These are phyloP conservation scores for Sphenostylis stenocarpa DNA, from an alignment of 306 rosid genomes.

Conservation along the genomic window DNA sequence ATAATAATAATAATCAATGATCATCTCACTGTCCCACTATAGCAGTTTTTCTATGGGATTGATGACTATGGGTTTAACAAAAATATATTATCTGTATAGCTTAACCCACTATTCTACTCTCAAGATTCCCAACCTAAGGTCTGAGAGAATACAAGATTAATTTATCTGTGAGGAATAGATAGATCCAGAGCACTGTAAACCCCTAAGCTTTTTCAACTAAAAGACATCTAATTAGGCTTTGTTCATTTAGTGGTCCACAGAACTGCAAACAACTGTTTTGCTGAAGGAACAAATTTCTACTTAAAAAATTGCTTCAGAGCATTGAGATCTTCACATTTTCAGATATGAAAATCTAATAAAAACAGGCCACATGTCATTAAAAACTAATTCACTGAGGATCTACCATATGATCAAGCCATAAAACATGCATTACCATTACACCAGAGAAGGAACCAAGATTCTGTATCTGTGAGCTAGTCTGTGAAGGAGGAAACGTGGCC, in stretches of 20 bases:
- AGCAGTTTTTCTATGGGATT: neutral
- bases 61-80: neutral
- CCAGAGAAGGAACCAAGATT: constrained; percentile 65
- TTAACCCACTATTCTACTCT: neutral
- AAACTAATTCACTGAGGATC: neutral
- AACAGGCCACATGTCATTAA: neutral
- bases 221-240: neutral
- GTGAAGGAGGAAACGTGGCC: constrained; percentile 54
- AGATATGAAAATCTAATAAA: neutral
- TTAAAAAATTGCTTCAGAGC: neutral
- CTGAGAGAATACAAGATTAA: constrained; percentile 4
- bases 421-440: constrained; percentile 60
- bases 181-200: neutral
- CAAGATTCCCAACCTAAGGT: neutral
- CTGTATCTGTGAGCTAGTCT: constrained; percentile 71
- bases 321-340: neutral
- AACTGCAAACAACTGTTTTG: neutral
- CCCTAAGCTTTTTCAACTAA: neutral
- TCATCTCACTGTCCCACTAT: neutral
- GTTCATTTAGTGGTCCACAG: neutral
- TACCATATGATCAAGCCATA: neutral
- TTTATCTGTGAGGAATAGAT: neutral
- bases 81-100: neutral
- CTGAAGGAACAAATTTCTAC: neutral
- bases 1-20: neutral